Evolutionary conservation across 2,329 filamentous ascomycete genomes (phyloP).

Genomic region (Arthrobotrys sphaeroides): DNA sequence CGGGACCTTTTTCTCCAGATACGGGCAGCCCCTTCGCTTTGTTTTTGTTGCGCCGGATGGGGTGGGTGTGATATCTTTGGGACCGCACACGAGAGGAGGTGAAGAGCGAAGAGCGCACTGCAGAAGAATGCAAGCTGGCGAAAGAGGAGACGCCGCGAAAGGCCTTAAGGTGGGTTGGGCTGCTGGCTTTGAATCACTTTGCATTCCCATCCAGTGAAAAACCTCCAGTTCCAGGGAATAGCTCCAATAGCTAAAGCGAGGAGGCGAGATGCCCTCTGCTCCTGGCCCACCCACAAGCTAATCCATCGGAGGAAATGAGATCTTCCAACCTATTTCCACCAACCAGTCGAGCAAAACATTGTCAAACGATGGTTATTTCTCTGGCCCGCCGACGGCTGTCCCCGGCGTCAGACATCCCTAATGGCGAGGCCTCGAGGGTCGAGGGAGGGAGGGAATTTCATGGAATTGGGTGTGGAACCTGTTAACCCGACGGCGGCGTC

Average conservation of each 20-base stretch:
- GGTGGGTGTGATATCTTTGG: constrained; percentile 54
- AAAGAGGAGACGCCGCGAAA: constrained; percentile 50
- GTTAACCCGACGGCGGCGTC: constrained; percentile 26
- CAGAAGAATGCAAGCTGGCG: constrained; percentile 54
- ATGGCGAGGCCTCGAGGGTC: not conserved
- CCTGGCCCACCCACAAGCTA: constrained; percentile 29
- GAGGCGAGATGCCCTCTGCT: constrained; percentile 40
- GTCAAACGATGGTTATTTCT: constrained; percentile 10
- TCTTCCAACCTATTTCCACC: constrained; percentile 53
- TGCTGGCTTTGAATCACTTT: constrained; percentile 45
- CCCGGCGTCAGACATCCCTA: constrained; percentile 4
- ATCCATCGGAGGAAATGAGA: constrained; percentile 51
- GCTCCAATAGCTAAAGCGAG: constrained; percentile 53
- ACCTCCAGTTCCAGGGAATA: constrained; percentile 50
- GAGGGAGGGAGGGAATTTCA: constrained; percentile 45
- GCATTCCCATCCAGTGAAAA: constrained; percentile 39
- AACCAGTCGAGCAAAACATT: constrained; percentile 34
- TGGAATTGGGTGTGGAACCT: constrained; percentile 30
- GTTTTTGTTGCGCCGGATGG: constrained; percentile 24
- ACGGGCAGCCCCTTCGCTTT: constrained; percentile 24
- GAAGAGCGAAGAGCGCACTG: constrained; percentile 43
- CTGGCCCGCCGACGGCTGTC: constrained; percentile 10
- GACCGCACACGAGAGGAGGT: constrained; percentile 51
- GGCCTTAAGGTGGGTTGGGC: constrained; percentile 24
- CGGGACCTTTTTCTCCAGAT: constrained; percentile 48